Conservation (phyloP, 2,329 filamentous ascomycete species). For the Diplodia mutila region DNA sequence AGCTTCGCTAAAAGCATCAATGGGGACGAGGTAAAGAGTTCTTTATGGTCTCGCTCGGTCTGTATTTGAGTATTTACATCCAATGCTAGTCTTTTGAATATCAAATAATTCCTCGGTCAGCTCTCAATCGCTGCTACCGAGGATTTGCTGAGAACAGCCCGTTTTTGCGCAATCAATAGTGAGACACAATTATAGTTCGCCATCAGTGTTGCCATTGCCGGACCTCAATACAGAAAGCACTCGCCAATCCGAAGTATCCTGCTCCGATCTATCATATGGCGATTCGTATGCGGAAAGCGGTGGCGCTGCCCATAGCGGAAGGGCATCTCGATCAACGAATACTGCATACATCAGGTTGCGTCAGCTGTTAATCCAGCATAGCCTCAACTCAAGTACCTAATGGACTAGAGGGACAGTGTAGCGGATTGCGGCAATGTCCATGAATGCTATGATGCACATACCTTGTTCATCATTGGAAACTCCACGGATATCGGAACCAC, state of each 20-base stretch:
- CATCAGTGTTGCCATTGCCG: neutral
- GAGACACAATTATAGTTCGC: neutral
- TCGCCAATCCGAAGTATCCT: neutral
- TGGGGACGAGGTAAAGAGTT: too few species aligned
- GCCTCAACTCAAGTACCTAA: neutral
- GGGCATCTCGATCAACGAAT: neutral
- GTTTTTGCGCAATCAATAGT: neutral
- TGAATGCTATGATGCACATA: neutral
- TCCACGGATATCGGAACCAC: neutral
- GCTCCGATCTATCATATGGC: neutral
- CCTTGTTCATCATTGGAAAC: neutral
- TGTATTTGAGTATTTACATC: too few species aligned
- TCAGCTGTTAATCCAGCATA: neutral
- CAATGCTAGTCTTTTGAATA: too few species aligned
- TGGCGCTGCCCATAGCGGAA: neutral
- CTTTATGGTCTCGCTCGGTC: too few species aligned
- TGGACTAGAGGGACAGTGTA: neutral
- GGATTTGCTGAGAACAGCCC: neutral
- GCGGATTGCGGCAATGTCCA: neutral
- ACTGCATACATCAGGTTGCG: neutral
- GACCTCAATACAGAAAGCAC: neutral
- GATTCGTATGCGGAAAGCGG: neutral
- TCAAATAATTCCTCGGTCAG: too few species aligned
- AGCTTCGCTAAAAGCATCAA: too few species aligned
- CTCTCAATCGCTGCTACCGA: too few species aligned